Percentiles rank a stretch among this genome's conserved stretches.
Evolutionary conservation across 768 basidiomycete species (phyloP).

Genomic region (Boletus eberwhitei): DNA sequence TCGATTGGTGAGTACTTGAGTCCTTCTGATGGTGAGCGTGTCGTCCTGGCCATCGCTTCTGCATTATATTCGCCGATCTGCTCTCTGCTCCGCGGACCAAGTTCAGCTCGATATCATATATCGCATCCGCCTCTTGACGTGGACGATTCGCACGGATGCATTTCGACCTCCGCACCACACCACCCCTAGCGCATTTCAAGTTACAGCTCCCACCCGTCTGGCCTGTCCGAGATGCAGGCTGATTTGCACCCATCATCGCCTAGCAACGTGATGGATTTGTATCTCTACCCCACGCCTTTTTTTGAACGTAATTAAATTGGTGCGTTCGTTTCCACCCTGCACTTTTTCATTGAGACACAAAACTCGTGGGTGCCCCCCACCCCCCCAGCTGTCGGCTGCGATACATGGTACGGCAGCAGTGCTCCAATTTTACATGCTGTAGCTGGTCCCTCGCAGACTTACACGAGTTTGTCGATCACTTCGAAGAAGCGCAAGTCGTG

Average conservation of each 20-base stretch:
- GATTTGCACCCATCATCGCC: constrained; percentile 5
- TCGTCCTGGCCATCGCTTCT: background rate
- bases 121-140: background rate
- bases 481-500: constrained; percentile 42
- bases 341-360: background rate
- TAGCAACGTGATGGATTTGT: constrained; percentile 10
- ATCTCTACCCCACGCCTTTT: background rate
- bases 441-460: constrained; percentile 48
- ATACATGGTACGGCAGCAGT: constrained; percentile 22
- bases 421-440: constrained; percentile 49
- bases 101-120: background rate
- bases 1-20: background rate
- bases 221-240: background rate
- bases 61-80: background rate
- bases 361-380: background rate
- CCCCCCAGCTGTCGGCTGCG: background rate
- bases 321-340: constrained; percentile 1
- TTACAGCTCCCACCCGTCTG: background rate
- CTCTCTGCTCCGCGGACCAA: background rate
- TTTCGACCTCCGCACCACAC: background rate
- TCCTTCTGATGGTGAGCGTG: background rate
- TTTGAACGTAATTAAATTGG: constrained; percentile 26
- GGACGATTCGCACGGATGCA: background rate
- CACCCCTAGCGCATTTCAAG: background rate
- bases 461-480: constrained; percentile 51